Percentiles rank a stretch among this genome's conserved stretches.
phyloP scores from a whole-genome alignment of 2,329 filamentous ascomycete genomes.

The Cordyceps tenuipes region DNA sequence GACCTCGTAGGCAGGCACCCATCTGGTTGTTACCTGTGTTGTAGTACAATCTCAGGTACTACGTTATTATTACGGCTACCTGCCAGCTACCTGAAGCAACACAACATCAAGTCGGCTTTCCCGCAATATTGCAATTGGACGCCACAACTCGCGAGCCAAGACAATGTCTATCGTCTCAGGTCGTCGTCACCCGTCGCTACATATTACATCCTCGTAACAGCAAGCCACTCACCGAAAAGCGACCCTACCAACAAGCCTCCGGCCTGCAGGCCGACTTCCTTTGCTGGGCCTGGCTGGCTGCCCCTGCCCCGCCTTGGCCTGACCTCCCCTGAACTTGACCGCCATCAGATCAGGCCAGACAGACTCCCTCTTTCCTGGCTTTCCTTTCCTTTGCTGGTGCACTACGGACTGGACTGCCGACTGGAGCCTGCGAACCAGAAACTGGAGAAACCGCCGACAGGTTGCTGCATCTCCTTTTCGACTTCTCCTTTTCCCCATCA shows the following conservation, averaged over 20 bases:
- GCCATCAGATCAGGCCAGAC: conserved; percentile 8
- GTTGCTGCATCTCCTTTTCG: background rate
- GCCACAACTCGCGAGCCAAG: background rate
- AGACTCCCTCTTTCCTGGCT: too few species aligned
- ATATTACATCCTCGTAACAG: background rate
- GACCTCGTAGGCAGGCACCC: too few species aligned
- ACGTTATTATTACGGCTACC: too few species aligned
- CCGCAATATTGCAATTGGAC: background rate
- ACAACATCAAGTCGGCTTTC: background rate
- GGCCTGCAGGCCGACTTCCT: background rate
- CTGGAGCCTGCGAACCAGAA: too few species aligned
- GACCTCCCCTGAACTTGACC: conserved; percentile 11
- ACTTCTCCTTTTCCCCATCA: background rate
- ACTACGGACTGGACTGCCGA: too few species aligned
- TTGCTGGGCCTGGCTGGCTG: background rate
- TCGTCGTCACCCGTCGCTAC: background rate
- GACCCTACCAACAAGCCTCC: background rate
- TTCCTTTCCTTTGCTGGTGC: background rate
- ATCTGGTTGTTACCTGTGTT: too few species aligned
- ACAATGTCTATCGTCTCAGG: background rate
- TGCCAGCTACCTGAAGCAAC: too few species aligned
- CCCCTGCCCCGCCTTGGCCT: too few species aligned
- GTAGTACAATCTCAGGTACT: too few species aligned
- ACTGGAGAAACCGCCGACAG: too few species aligned
- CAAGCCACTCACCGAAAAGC: background rate